Evolutionary conservation across 176 grass and related monocot species (phyloP).

Genomic region (Triticum urartu): DNA sequence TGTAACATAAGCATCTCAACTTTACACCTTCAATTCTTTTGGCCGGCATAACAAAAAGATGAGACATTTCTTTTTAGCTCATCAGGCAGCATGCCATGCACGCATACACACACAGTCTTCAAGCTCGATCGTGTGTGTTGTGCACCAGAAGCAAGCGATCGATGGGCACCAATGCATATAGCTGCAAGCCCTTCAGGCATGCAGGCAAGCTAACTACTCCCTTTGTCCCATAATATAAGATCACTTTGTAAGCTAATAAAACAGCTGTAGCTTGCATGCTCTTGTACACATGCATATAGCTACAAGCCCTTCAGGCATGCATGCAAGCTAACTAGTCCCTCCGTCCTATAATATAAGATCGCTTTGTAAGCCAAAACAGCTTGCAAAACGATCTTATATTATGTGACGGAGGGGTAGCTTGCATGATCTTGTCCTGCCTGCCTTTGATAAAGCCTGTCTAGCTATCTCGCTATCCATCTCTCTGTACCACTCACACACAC

Average conservation of each 20-base stretch:
- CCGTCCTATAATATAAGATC: too few relatives aligned
- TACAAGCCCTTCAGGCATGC: conserved; percentile 22
- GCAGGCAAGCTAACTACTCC: conserved; percentile 10
- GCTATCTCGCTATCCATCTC: too few relatives aligned
- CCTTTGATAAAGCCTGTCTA: conserved; percentile 47
- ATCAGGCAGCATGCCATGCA: not conserved
- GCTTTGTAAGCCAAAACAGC: too few relatives aligned
- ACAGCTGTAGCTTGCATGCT: not conserved
- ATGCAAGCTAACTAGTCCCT: conserved; percentile 1
- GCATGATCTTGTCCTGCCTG: not conserved
- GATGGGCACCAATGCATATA: not conserved
- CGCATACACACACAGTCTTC: not conserved
- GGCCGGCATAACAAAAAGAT: conserved; percentile 49
- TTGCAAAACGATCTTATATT: too few relatives aligned
- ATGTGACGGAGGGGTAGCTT: not conserved
- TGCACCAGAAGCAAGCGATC: too few relatives aligned
- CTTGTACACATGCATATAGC: not conserved
- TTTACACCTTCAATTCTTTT: conserved; percentile 31
- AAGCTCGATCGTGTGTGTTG: not conserved
- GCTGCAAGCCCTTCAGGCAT: conserved; percentile 23
- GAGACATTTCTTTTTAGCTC: conserved; percentile 27
- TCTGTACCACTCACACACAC: too few relatives aligned
- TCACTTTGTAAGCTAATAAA: too few relatives aligned
- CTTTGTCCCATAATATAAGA: too few relatives aligned
- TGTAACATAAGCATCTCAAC: conserved; percentile 1